Base-by-base conservation (phyloP, 2,329 filamentous ascomycete species). In the Ceratocystis cacaofunesta region DNA sequence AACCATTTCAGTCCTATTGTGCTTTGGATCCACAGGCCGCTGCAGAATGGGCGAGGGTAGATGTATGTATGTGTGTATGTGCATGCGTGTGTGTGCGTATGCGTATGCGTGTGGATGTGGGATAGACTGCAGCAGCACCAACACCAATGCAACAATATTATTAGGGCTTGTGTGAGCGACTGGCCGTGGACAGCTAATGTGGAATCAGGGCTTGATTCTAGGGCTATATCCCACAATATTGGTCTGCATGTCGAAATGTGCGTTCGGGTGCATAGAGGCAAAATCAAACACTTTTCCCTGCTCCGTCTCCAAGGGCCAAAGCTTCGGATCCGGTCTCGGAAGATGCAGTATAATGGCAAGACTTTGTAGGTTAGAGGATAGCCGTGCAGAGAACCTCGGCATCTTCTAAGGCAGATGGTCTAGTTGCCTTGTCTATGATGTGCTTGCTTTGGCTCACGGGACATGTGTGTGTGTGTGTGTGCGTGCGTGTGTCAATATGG, bases 161-260 rank as follows among this genome's bases (percentile, higher is more conserved):
- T 28, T 50, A 25, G 46, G n/a, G 22, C 46, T n/a, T 19, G n/a
- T 50, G 25, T 57, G 52, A 2, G 52, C 25, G 15, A 57, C 36
- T 41, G 36, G 36, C 36, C 46, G 7, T n/a, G n/a, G n/a, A 50
- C 46, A 22, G 22, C n/a, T 19, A 19, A 50, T n/a, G 46, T 50
- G 30, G 52, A 15, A 28, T 57, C 52, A 57, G 52, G 52, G 52
- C 52, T 57, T 57, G 52, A 30, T 57, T 28, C 22, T 57, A 30
- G 52, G 52, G 52, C 52, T 57, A 57, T 30, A 57, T 30, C 52
- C 52, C 52, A 57, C 52, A 57, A 57, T 12, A 57, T 30, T 28
- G 22, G 15, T 17, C 52, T 57, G 22, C 52, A 57, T 28, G 52
- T 30, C 28, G 28, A 30, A 57, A 57, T 57, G 52, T 57, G 52